These are phyloP conservation scores for Fusarium mexicanum DNA, from an alignment of 2,329 filamentous ascomycete species.

Conservation along the genomic window DNA sequence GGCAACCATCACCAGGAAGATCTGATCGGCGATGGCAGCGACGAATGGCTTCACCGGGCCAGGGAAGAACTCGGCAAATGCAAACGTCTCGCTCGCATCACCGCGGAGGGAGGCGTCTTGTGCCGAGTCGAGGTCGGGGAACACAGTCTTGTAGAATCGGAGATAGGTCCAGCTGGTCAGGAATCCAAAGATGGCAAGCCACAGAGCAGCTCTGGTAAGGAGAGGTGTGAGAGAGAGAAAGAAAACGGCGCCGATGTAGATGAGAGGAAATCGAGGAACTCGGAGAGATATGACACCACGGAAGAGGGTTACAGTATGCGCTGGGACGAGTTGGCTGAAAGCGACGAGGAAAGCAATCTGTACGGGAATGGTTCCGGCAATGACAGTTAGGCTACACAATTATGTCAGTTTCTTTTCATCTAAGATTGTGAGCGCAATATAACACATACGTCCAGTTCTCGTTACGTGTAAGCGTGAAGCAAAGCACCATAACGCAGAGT, in stretches of 20 bases:
- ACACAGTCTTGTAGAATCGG: slow-evolving; percentile 87
- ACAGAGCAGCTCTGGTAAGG: slow-evolving; percentile 75
- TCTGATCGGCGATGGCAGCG: slow-evolving; percentile 69
- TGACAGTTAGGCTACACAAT: slow-evolving; percentile 73
- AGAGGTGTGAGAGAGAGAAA: slow-evolving; percentile 67
- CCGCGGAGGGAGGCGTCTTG: slow-evolving; percentile 76
- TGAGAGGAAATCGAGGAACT: slow-evolving; percentile 75
- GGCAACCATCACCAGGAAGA: slow-evolving; percentile 80
- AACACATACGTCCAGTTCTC: slow-evolving; percentile 74
- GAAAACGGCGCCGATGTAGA: slow-evolving; percentile 80
- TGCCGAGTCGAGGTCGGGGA: slow-evolving; percentile 72
- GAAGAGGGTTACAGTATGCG: slow-evolving; percentile 95
- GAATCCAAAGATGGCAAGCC: slow-evolving; percentile 84
- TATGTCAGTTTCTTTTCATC: slow-evolving; percentile 3
- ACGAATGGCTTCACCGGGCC: slow-evolving; percentile 82
- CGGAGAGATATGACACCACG: slow-evolving; percentile 88
- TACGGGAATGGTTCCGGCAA: slow-evolving; percentile 87
- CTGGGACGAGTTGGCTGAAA: slow-evolving; percentile 96
- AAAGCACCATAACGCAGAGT: slow-evolving; percentile 77
- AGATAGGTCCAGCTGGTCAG: slow-evolving; percentile 94
- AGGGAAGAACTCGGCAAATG: slow-evolving; percentile 96
- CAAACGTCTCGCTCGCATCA: slow-evolving; percentile 95
- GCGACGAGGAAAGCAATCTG: slow-evolving; percentile 95
- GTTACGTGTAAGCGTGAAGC: slow-evolving; percentile 75
- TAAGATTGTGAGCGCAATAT: neutral